Percentiles rank a stretch among this genome's conserved stretches.
Evolutionary conservation across 129 eudicot species (phyloP).

Genomic region (Erigeron canadensis): DNA sequence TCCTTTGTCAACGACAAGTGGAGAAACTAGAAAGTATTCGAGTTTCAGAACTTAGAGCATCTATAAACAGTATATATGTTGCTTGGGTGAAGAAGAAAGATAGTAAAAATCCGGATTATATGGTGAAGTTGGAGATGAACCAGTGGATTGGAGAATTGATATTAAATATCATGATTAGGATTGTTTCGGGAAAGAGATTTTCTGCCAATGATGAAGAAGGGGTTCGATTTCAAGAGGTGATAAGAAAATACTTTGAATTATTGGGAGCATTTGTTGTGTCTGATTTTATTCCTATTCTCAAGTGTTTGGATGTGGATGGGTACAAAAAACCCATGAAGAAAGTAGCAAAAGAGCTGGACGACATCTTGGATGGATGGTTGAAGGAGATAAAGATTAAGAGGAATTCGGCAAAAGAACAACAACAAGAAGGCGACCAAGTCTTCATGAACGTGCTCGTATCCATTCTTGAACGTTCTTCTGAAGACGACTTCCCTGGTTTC

Average conservation of each 20-base stretch:
- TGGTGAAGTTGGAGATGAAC: background rate
- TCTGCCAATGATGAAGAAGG: background rate
- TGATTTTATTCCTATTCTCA: background rate
- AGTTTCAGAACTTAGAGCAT: background rate
- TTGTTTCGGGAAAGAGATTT: background rate
- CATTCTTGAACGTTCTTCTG: background rate
- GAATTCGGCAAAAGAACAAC: background rate
- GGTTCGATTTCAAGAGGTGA: too few relatives aligned
- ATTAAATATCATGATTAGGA: background rate
- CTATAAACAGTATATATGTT: too few relatives aligned
- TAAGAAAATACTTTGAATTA: too few relatives aligned
- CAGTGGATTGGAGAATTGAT: background rate
- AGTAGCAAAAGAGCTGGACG: background rate
- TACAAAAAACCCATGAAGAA: background rate
- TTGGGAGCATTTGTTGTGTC: background rate
- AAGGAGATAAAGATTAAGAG: background rate
- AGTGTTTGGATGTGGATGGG: constrained; percentile 7
- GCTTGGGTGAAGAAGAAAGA: too few relatives aligned
- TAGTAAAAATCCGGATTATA: background rate
- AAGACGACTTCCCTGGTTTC: background rate
- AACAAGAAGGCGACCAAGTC: background rate
- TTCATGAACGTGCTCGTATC: background rate
- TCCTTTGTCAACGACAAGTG: background rate
- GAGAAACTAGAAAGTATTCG: background rate
- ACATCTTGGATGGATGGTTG: constrained; percentile 9